These are phyloP conservation scores for Glycyrrhiza uralensis DNA, from an alignment of 306 rosid species.

Conservation along the genomic window DNA sequence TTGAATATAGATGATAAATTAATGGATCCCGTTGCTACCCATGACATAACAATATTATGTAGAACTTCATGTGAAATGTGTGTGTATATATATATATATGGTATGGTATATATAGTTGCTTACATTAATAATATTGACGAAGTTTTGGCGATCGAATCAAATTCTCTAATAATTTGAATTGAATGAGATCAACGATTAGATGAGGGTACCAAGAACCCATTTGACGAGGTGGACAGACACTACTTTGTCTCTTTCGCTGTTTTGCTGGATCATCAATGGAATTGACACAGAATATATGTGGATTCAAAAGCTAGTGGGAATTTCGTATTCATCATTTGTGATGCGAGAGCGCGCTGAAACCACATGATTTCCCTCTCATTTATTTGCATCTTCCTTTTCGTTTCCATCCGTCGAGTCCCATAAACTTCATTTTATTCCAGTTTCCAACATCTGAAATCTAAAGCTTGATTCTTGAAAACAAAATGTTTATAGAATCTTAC, in stretches of 20 bases:
- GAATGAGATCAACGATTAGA: background rate
- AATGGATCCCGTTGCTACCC: background rate
- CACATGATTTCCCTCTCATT: background rate
- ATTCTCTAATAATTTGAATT: background rate
- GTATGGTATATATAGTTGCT: background rate
- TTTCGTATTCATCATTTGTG: background rate
- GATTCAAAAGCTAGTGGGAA: slow-evolving; percentile 14
- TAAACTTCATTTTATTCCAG: slow-evolving; percentile 22
- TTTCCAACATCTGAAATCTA: slow-evolving; percentile 8
- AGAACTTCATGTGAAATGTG: no score
- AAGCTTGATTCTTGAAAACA: background rate
- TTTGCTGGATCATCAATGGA: slow-evolving; percentile 1
- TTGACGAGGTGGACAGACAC: background rate
- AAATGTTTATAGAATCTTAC: background rate
- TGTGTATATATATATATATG: no score
- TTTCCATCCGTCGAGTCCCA: background rate
- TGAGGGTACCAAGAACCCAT: background rate
- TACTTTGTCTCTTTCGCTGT: background rate
- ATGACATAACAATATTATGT: background rate
- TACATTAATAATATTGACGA: background rate
- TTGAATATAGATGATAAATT: background rate
- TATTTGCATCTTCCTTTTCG: background rate
- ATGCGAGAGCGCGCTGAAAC: background rate
- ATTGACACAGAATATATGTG: slow-evolving; percentile 19
- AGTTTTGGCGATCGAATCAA: slow-evolving; percentile 6